Percentiles rank a stretch among this genome's conserved stretches.
Evolutionary conservation across 2,329 filamentous ascomycete species (phyloP).

Genomic region (Teratosphaeria pseudoeucalypti): DNA sequence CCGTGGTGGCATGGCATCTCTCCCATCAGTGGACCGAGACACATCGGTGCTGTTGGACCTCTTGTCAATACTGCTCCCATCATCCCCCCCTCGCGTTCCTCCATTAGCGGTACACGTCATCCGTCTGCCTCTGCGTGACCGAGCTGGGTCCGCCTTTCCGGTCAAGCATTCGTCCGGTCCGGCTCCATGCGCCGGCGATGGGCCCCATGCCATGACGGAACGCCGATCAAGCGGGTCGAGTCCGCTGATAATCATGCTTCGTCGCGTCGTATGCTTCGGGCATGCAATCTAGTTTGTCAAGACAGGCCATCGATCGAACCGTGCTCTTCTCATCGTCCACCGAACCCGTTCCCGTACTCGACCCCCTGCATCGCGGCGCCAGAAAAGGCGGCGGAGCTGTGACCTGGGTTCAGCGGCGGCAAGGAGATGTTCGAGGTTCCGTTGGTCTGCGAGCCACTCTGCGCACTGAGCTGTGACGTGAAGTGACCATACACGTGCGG

Average conservation of each 20-base stretch:
- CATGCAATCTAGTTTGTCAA: background rate
- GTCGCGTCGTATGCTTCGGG: constrained; percentile 1
- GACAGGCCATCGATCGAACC: background rate
- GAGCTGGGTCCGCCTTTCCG: background rate
- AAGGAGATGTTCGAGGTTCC: constrained; percentile 24
- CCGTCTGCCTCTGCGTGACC: background rate
- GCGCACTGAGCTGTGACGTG: constrained; percentile 34
- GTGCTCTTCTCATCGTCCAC: constrained; percentile 1
- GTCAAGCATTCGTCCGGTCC: background rate
- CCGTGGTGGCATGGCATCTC: background rate
- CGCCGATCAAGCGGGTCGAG: background rate
- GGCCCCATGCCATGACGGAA: background rate
- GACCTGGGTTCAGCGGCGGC: constrained; percentile 23
- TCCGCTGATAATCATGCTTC: background rate
- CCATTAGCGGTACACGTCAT: background rate
- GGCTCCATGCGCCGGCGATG: background rate
- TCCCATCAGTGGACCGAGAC: background rate
- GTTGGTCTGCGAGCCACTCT: constrained; percentile 20
- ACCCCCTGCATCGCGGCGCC: constrained; percentile 40
- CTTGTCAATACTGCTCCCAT: background rate
- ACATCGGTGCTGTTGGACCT: background rate
- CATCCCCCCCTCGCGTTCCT: background rate
- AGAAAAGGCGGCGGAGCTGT: constrained; percentile 12
- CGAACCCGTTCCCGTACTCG: constrained; percentile 28
- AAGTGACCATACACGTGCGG: constrained; percentile 39